Conservation (phyloP, 2,329 filamentous ascomycete species). For the Nigrospora osmanthi region DNA sequence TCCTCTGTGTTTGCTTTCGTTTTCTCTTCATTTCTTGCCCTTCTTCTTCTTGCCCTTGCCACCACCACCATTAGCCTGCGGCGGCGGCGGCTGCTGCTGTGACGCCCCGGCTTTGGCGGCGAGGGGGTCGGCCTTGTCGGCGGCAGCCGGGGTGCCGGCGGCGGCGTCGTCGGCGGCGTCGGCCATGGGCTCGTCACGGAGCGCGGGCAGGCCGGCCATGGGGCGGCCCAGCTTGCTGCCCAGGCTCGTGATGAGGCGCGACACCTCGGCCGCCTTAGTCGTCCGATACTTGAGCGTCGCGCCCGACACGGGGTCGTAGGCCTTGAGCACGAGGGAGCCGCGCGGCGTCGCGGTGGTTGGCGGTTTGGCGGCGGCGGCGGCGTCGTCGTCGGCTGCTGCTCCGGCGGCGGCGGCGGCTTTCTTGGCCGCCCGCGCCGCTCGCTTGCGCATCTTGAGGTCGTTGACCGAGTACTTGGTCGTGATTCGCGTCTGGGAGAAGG, state of each 20-base stretch:
- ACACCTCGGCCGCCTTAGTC: conserved; percentile 83
- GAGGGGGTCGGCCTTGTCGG: conserved; percentile 10
- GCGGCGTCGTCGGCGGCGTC: conserved; percentile 23
- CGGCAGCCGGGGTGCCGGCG: conserved; percentile 20
- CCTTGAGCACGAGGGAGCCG: conserved; percentile 76
- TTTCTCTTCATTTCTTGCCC: conserved; percentile 59
- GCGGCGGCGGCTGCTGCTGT: conserved; percentile 14
- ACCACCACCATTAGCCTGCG: no score
- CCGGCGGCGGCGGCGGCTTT: conserved; percentile 11
- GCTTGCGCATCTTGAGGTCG: conserved; percentile 8
- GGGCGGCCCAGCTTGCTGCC: conserved; percentile 61
- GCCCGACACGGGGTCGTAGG: conserved; percentile 77
- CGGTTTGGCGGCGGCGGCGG: conserved; percentile 15
- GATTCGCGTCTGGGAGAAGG: conserved; percentile 71
- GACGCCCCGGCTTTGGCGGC: conserved; percentile 12
- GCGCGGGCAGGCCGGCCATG: conserved; percentile 49
- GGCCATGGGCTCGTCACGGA: conserved; percentile 31
- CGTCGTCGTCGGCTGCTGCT: conserved; percentile 18
- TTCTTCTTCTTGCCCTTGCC: conserved; percentile 63
- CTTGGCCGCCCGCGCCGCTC: background rate
- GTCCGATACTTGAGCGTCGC: conserved; percentile 86
- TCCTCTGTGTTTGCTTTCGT: no score
- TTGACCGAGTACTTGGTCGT: conserved; percentile 82
- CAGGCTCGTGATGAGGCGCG: conserved; percentile 68
- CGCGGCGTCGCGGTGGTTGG: conserved; percentile 34